Evolutionary conservation across 768 basidiomycete genomes (phyloP), one percentile per base, ranked within the genome.

Genomic region (Vishniacozyma victoriae): DNA sequence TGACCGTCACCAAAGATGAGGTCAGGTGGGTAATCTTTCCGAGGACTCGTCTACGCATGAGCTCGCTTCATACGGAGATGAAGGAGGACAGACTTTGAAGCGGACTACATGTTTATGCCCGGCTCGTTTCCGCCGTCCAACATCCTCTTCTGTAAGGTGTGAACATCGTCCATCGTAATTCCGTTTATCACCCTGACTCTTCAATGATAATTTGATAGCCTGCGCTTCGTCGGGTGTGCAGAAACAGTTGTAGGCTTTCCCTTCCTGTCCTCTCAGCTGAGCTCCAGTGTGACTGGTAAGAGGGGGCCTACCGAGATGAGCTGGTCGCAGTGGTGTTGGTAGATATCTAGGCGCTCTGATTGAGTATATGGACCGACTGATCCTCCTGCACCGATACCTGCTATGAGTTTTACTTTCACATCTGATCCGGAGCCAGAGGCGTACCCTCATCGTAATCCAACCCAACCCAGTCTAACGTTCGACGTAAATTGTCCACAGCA

Each of bases 241-340:
- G 76, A 97, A 97, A 71, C 95, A 97, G 16, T 87, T 83, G 68
- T 99, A 99, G 5, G 92, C 93, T 50, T 86, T 81, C 3, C 85
- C 88, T 35, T 80, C 78, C 91, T 96, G 38, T 22, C 19, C n/a
- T 16, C 9, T 55, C 36, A 51, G 41, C 37, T 19, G 24, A 50
- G 35, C 20, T 26, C 25, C 26, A 48, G 13, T n/a, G 16, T 20
- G 18, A 15, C 22, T 9, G n/a, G 29, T 33, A 33, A n/a, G n/a
- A 33, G 29, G 29, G 29, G 19, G 42, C 76, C 24, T 55, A 92
- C 93, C 44, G 86, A 81, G 33, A 95, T 76, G 2, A 99, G 79
- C 53, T 79, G 82, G 27, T 78, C 75, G 0, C 86, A 77, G 58
- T 93, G 85, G 0, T 75, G 67, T 27, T 78, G 82, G 72, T 99